These are phyloP conservation scores for Didymellaceae sp. DNA, from an alignment of 2,329 filamentous ascomycete species.

Conservation along the genomic window DNA sequence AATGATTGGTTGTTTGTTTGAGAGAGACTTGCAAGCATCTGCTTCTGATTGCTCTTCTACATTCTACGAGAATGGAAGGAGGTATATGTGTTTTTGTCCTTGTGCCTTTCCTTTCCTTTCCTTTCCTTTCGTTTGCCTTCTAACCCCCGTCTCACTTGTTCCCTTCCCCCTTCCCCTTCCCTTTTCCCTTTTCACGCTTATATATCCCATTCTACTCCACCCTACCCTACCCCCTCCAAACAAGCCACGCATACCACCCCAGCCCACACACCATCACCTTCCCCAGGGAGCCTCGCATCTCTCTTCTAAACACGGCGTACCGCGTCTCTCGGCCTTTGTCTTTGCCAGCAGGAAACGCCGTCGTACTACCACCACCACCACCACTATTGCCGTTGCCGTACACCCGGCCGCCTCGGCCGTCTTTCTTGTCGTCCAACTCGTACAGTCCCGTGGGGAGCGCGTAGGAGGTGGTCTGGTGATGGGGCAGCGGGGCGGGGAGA, in stretches of 20 bases:
- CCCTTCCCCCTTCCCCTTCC: not conserved
- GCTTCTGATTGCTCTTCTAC: too few relatives aligned
- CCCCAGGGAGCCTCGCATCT: constrained; percentile 68
- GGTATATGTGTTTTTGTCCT: too few relatives aligned
- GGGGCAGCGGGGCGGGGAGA: constrained; percentile 24
- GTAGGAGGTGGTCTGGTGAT: constrained; percentile 23
- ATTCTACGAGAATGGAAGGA: too few relatives aligned
- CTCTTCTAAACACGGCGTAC: constrained; percentile 64
- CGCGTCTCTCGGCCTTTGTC: too few relatives aligned
- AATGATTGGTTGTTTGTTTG: too few relatives aligned
- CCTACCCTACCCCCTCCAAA: constrained; percentile 62
- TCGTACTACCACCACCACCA: constrained; percentile 16
- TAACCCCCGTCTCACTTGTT: too few relatives aligned
- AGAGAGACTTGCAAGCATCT: too few relatives aligned
- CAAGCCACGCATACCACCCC: constrained; percentile 70
- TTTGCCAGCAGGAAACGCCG: too few relatives aligned
- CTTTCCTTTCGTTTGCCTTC: too few relatives aligned
- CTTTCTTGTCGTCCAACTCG: constrained; percentile 34
- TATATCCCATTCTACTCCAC: too few relatives aligned
- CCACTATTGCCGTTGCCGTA: too few relatives aligned
- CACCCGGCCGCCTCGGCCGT: constrained; percentile 26
- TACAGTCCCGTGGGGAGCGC: constrained; percentile 44
- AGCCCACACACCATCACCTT: constrained; percentile 69
- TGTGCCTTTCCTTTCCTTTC: too few relatives aligned
- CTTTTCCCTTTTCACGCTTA: not conserved